phyloP scores from a whole-genome alignment of 2,329 filamentous ascomycete species.

The Pestalotiopsis sp. region DNA sequence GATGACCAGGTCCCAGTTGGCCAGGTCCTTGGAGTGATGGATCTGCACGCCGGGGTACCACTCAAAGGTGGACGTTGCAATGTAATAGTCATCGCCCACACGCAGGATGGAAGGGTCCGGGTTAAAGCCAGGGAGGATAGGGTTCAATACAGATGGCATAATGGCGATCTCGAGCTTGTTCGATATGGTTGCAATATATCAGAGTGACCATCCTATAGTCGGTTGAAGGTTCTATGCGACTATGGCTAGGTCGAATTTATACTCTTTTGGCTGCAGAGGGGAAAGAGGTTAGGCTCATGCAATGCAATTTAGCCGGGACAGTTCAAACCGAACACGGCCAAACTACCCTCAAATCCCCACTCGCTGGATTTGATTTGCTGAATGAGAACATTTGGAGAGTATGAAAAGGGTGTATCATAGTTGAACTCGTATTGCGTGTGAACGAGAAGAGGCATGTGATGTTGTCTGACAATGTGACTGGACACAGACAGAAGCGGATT shows the following conservation, averaged over 20 bases:
- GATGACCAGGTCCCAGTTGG: slow-evolving; percentile 50
- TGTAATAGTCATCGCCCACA: slow-evolving; percentile 55
- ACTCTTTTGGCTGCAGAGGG: neutral
- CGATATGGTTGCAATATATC: neutral
- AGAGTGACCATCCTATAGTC: neutral
- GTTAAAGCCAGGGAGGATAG: slow-evolving; percentile 59
- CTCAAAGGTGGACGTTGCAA: slow-evolving; percentile 57
- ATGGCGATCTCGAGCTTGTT: neutral
- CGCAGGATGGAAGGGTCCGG: slow-evolving; percentile 56
- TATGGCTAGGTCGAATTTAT: neutral
- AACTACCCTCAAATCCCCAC: neutral
- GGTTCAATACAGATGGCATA: slow-evolving; percentile 54
- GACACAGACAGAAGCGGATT: no score
- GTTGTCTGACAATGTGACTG: no score
- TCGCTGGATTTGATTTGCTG: neutral
- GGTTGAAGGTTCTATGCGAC: neutral
- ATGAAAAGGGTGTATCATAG: no score
- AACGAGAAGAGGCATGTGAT: no score
- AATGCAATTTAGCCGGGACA: slow-evolving; percentile 5
- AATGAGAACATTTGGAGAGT: neutral
- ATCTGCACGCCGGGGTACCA: slow-evolving; percentile 59
- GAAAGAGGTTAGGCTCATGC: neutral
- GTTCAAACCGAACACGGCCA: neutral
- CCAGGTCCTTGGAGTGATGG: slow-evolving; percentile 53
- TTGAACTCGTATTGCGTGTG: no score